Conservation (phyloP, 768 basidiomycete species). For the Psilocybe tampanensis region DNA sequence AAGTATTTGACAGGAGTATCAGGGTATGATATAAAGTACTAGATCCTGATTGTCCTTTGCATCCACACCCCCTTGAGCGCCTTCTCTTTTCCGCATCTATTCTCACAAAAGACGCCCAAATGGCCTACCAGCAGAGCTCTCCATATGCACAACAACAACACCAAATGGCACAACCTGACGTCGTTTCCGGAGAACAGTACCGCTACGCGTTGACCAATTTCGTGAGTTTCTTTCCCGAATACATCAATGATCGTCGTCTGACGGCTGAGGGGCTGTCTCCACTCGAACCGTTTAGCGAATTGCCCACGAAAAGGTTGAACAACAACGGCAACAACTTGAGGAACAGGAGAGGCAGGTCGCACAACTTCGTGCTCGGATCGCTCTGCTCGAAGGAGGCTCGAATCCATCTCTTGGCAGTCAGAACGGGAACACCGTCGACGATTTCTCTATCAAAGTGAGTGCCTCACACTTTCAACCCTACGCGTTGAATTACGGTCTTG, state of each 20-base stretch:
- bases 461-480: background rate
- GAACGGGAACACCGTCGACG: constrained; percentile 73
- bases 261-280: background rate
- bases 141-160: constrained; percentile 27
- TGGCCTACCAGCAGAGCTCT: constrained; percentile 31
- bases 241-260: background rate
- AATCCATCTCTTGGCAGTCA: constrained; percentile 41
- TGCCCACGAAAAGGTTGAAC: constrained; percentile 88
- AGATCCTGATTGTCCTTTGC: constrained; percentile 7
- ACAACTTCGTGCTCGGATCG: constrained; percentile 67
- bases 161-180: constrained; percentile 31
- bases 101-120: constrained; percentile 8
- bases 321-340: constrained; percentile 75
- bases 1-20: constrained; percentile 15
- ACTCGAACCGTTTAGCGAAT: constrained; percentile 54
- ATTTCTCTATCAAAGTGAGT: constrained; percentile 82
- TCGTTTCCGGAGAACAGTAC: constrained; percentile 67
- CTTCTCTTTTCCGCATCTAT: background rate
- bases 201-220: constrained; percentile 86
- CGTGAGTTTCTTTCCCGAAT: constrained; percentile 40
- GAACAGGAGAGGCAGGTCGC: constrained; percentile 87
- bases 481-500: background rate
- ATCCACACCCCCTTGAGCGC: constrained; percentile 6
- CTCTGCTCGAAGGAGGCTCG: constrained; percentile 69
- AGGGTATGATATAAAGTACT: constrained; percentile 16